These are phyloP conservation scores for Turritis glabra DNA, from an alignment of 345 rosid species.

Conservation along the genomic window DNA sequence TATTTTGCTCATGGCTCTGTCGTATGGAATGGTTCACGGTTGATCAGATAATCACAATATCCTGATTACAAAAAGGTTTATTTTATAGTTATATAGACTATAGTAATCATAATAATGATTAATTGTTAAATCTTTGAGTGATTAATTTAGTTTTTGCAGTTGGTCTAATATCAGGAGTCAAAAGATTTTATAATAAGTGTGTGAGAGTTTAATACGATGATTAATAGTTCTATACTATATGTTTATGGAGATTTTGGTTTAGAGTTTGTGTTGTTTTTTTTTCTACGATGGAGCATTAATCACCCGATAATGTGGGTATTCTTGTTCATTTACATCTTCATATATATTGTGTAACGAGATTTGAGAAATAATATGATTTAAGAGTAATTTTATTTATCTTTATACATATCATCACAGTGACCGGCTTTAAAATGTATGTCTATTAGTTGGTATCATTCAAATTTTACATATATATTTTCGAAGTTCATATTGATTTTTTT, in stretches of 20 bases:
- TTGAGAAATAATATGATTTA: slow-evolving; percentile 29
- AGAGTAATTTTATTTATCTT: background rate
- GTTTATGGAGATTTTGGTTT: slow-evolving; percentile 34
- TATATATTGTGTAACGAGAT: slow-evolving; percentile 25
- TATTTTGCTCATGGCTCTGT: slow-evolving; percentile 88
- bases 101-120: slow-evolving; percentile 34
- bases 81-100: slow-evolving; percentile 15
- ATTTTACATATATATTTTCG: background rate
- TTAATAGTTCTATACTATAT: slow-evolving; percentile 29
- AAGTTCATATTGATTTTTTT: too few species aligned
- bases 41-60: slow-evolving; percentile 35
- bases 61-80: slow-evolving; percentile 22
- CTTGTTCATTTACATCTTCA: slow-evolving; percentile 24
- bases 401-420: background rate
- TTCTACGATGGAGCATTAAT: background rate
- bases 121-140: slow-evolving; percentile 26
- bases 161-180: slow-evolving; percentile 23
- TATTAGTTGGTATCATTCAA: background rate
- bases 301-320: slow-evolving; percentile 34
- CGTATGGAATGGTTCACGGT: slow-evolving; percentile 78
- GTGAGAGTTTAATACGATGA: slow-evolving; percentile 13
- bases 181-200: slow-evolving; percentile 25
- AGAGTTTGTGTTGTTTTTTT: slow-evolving; percentile 6
- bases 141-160: slow-evolving; percentile 28
- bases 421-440: background rate